phyloP scores from a whole-genome alignment of 176 grass and related monocot species.

The Ensete glaucum region DNA sequence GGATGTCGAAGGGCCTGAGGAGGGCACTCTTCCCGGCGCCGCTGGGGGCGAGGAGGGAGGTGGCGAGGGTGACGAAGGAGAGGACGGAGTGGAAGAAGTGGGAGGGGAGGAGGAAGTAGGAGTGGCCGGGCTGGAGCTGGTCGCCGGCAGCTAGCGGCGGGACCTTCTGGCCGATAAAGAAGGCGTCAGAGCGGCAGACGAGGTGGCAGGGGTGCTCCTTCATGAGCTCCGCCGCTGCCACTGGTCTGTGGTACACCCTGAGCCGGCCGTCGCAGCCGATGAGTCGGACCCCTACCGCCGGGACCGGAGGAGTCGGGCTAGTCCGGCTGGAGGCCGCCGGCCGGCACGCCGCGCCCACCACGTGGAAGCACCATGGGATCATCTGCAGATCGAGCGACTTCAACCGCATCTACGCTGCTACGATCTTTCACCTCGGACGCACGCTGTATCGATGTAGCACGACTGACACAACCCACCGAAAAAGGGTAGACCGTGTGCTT shows the following conservation, averaged over 20 bases:
- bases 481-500: no score
- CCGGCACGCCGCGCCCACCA: constrained; percentile 6
- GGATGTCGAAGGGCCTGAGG: constrained; percentile 57
- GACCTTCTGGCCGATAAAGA: constrained; percentile 73
- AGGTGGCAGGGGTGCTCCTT: constrained; percentile 65
- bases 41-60: constrained; percentile 34
- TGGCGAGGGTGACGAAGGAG: constrained; percentile 77
- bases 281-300: constrained; percentile 23
- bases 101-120: constrained; percentile 69
- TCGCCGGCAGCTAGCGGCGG: constrained; percentile 42
- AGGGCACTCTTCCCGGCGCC: neutral
- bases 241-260: constrained; percentile 36
- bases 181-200: constrained; percentile 74
- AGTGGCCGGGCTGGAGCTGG: constrained; percentile 52
- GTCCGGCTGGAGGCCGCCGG: constrained; percentile 17
- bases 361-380: constrained; percentile 46
- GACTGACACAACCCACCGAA: no score
- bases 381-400: constrained; percentile 53
- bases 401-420: constrained; percentile 30
- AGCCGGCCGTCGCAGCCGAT: constrained; percentile 55
- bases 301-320: neutral
- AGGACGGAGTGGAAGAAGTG: constrained; percentile 92
- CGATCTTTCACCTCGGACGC: no score
- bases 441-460: no score
- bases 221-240: constrained; percentile 72